Percentiles rank a stretch among this genome's conserved stretches.
Evolutionary conservation across 2,329 filamentous ascomycete species (phyloP).

Genomic region (Camptophora hylomeconis): DNA sequence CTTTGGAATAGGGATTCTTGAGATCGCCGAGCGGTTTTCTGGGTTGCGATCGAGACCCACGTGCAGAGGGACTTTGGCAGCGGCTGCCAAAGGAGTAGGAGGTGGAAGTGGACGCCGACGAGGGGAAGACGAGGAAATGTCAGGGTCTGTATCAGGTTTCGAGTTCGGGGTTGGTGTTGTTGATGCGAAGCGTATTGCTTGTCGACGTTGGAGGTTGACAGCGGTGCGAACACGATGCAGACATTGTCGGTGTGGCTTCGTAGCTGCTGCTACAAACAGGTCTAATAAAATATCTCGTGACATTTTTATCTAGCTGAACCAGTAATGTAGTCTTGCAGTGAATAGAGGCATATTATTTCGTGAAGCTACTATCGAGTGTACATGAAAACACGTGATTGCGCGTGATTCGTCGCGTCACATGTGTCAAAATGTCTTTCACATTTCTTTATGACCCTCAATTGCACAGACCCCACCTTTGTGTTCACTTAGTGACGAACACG

Average conservation of each 20-base stretch:
- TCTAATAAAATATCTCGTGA: constrained; percentile 7
- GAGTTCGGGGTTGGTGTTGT: constrained; percentile 6
- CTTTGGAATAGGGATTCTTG: constrained; percentile 15
- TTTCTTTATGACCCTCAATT: too few species aligned
- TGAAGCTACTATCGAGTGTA: too few species aligned
- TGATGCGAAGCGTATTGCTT: constrained; percentile 1
- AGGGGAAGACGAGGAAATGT: too few species aligned
- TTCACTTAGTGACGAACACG: too few species aligned
- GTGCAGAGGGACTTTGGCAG: constrained; percentile 12
- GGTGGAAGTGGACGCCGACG: constrained; percentile 1
- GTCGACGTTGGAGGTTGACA: neutral
- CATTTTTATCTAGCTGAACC: too few species aligned
- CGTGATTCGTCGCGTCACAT: too few species aligned
- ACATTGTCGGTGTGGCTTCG: constrained; percentile 13
- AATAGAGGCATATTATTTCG: too few species aligned
- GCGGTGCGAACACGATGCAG: constrained; percentile 4
- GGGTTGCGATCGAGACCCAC: constrained; percentile 16
- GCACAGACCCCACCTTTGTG: too few species aligned
- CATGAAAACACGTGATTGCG: constrained; percentile 2
- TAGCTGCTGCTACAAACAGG: constrained; percentile 13
- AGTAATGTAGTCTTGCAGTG: too few species aligned
- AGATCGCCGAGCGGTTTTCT: constrained; percentile 14
- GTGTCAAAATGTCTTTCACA: too few species aligned
- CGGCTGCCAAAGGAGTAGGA: constrained; percentile 2
- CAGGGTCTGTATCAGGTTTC: constrained; percentile 1